Evolutionary conservation across 2,329 filamentous ascomycete genomes (phyloP), one percentile per base, ranked within the genome.

Genomic region (Chalaropsis ovoidea): DNA sequence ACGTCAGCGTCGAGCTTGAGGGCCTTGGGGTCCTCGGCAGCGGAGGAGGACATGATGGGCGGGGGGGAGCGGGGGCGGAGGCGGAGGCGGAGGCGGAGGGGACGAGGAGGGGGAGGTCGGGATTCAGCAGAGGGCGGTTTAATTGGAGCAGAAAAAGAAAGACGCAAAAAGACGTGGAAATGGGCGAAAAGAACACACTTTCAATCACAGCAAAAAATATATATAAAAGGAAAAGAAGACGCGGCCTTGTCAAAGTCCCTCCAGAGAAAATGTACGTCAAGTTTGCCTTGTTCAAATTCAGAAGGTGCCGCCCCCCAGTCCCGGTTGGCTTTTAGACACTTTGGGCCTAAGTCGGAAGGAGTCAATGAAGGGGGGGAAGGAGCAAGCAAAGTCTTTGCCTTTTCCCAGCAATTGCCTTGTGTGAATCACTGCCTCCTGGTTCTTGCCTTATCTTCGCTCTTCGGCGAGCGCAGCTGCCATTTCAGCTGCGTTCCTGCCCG

Each of bases 1-100:
- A 95, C 88, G 67, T 91, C 79, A 74, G 95, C 90, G 69, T 92
- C 79, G 70, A 84, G 81, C 76, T 80, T 81, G 65, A 78, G 69
- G 39, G 77, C 75, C 70, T 77, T 77, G 70, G 71, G 70, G 47
- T 72, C 70, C 69, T 76, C 75, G 67, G 72, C 69, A 22, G 65
- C 70, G 70, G 64, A 61, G 70, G 69, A 67, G 67, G 67, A 71
- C 67, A 64, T 64, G 47, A 13, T 43, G 42, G n/a, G 43, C 13
- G 27, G 24, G 39, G 19, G 27, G 8, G 24, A n/a, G 54, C 47
- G 47, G 54, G 13, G 58, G 58, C 17, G 42, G 35, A 24, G 17
- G 45, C 7, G 13, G 19, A 41, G n/a, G n/a, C n/a, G n/a, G 31
- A 52, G 19, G 47, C 3, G 56, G 62, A 24, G 8, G 31, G 22